Conservation (phyloP, 1,284 basidiomycete genomes). For the Leccinum pachyderme region DNA sequence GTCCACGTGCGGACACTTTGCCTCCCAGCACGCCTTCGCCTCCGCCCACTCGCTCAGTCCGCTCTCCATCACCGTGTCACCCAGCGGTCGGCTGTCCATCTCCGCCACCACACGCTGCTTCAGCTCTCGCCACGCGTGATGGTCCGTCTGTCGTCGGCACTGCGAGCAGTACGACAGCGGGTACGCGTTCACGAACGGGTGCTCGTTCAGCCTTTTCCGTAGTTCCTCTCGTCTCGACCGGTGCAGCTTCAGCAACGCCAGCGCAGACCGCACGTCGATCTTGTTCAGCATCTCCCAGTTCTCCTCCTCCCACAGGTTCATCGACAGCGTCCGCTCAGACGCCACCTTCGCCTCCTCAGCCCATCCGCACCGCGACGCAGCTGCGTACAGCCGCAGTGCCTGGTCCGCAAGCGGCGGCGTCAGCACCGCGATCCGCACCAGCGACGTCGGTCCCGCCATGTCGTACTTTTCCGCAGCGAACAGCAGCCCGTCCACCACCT, state of each 20-base stretch:
- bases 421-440: slow-evolving; percentile 52
- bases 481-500: slow-evolving; percentile 52
- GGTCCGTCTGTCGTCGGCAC: slow-evolving; percentile 49
- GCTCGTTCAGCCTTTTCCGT: slow-evolving; percentile 47
- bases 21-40: slow-evolving; percentile 56
- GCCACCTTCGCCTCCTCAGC: slow-evolving; percentile 45
- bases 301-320: slow-evolving; percentile 47
- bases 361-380: slow-evolving; percentile 60
- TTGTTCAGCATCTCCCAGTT: slow-evolving; percentile 46
- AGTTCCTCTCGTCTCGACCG: slow-evolving; percentile 47
- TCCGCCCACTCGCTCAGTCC: slow-evolving; percentile 56
- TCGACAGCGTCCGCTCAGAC: slow-evolving; percentile 47
- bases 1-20: slow-evolving; percentile 43
- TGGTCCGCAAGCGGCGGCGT: slow-evolving; percentile 48
- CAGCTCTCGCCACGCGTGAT: slow-evolving; percentile 62
- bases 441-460: slow-evolving; percentile 58
- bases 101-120: slow-evolving; percentile 54
- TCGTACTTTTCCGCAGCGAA: slow-evolving; percentile 68
- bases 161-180: slow-evolving; percentile 42
- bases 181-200: slow-evolving; percentile 55
- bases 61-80: slow-evolving; percentile 49
- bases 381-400: slow-evolving; percentile 55
- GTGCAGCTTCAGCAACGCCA: slow-evolving; percentile 53
- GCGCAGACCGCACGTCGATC: slow-evolving; percentile 48
- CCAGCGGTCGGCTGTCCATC: slow-evolving; percentile 56